A percentile compares a stretch with the other conserved stretches of the same genome.
Conservation (phyloP, 2,329 filamentous ascomycete genomes). For the Fusarium mangiferae region DNA sequence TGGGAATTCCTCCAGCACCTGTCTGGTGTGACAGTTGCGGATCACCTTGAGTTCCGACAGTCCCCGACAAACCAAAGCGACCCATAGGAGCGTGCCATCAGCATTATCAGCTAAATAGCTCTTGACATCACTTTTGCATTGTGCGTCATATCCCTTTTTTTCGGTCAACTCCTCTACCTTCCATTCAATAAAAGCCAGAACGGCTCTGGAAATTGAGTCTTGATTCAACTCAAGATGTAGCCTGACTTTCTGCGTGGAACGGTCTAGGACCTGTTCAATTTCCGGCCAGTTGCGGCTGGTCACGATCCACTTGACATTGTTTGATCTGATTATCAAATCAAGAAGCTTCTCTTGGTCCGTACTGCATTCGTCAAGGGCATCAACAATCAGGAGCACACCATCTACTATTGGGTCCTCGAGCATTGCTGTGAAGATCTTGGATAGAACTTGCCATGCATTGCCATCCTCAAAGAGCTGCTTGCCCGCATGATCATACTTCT, state of each 20-base stretch:
- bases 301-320: background rate
- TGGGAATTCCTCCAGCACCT: fast-evolving
- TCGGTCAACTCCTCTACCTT: fast-evolving
- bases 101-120: fast-evolving
- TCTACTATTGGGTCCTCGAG: fast-evolving
- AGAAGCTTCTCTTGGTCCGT: fast-evolving
- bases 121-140: fast-evolving
- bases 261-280: fast-evolving
- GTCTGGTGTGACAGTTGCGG: fast-evolving
- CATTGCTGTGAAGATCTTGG: background rate
- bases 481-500: fast-evolving
- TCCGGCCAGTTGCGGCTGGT: background rate
- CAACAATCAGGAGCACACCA: fast-evolving
- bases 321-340: background rate
- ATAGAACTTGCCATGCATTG: background rate
- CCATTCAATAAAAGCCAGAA: fast-evolving
- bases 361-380: fast-evolving
- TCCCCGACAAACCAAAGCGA: background rate
- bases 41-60: fast-evolving
- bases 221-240: background rate
- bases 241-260: background rate
- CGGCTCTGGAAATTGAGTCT: fast-evolving
- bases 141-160: fast-evolving
- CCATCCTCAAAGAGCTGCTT: background rate
- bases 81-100: background rate